phyloP scores from a whole-genome alignment of 352 stramenopile genomes.

The Aphanomyces invadans region DNA sequence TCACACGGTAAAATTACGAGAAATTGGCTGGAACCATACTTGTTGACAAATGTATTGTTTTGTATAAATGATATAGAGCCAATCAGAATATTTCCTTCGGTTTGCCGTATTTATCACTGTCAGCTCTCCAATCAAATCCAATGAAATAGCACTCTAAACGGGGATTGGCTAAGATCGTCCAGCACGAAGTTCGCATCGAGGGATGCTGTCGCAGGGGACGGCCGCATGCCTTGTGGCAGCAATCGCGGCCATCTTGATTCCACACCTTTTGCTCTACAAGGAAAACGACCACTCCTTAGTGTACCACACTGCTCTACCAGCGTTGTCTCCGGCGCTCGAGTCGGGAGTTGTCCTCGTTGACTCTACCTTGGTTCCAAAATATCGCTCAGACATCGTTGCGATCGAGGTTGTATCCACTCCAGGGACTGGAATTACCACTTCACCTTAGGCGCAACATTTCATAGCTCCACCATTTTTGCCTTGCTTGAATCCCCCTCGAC shows the following conservation, averaged over 20 bases:
- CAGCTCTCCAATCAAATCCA: not conserved
- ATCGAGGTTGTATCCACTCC: not conserved
- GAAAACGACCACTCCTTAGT: not conserved
- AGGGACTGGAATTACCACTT: not conserved
- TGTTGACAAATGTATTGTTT: too few species aligned
- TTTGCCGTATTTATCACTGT: too few species aligned
- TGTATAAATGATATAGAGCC: too few species aligned
- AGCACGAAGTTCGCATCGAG: not conserved
- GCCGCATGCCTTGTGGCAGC: not conserved
- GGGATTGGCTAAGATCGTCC: not conserved
- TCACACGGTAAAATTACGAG: too few species aligned
- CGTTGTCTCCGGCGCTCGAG: not conserved
- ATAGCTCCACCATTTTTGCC: not conserved
- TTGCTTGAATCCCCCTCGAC: not conserved
- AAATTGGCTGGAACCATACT: too few species aligned
- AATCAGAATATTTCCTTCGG: too few species aligned
- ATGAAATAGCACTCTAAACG: not conserved
- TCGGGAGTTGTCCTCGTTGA: slow-evolving; percentile 4
- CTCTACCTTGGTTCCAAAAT: slow-evolving; percentile 1
- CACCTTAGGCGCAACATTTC: slow-evolving; percentile 1
- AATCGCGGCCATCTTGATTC: not conserved
- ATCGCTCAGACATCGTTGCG: not conserved
- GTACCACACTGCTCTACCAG: not conserved
- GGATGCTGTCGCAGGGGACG: not conserved
- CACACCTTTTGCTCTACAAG: not conserved